A percentile compares a stretch with the other conserved stretches of the same genome.
Evolutionary conservation across 176 grass and related monocot species (phyloP).

Genomic region (Aegilops sharonensis): DNA sequence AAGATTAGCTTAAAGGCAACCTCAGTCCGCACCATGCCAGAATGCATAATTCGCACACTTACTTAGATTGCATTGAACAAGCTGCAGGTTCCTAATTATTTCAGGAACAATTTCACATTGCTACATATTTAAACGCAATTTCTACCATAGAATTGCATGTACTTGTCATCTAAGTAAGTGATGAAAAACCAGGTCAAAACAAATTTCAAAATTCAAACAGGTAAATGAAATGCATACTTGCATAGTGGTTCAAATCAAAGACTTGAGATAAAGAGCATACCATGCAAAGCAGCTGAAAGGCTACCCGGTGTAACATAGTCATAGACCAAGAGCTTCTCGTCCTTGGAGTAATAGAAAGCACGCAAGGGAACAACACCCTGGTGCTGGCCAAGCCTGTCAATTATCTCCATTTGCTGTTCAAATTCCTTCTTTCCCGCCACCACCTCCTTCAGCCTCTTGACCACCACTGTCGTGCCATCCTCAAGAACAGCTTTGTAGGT

Average conservation of each 20-base stretch:
- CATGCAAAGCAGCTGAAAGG: conserved; percentile 76
- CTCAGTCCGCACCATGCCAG: neutral
- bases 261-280: conserved; percentile 51
- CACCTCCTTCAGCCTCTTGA: conserved; percentile 93
- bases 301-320: conserved; percentile 71
- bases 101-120: neutral
- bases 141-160: neutral
- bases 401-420: conserved; percentile 94
- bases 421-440: conserved; percentile 84
- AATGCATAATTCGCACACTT: neutral
- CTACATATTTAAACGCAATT: neutral
- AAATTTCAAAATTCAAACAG: neutral
- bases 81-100: neutral
- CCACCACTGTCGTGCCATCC: conserved; percentile 88
- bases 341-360: conserved; percentile 98
- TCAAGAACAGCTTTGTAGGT: conserved; percentile 93
- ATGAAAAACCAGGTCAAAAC: neutral
- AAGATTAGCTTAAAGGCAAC: neutral
- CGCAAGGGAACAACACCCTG: conserved; percentile 62
- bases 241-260: neutral
- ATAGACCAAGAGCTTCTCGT: conserved; percentile 97
- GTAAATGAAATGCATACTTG: conserved; percentile 17
- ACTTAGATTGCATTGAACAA: neutral
- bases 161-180: neutral
- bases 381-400: conserved; percentile 69